Percentiles rank a stretch among this genome's conserved stretches.
Evolutionary conservation across 192 early-diverging fungal species (phyloP).

Genomic region (Coemansia sp.): DNA sequence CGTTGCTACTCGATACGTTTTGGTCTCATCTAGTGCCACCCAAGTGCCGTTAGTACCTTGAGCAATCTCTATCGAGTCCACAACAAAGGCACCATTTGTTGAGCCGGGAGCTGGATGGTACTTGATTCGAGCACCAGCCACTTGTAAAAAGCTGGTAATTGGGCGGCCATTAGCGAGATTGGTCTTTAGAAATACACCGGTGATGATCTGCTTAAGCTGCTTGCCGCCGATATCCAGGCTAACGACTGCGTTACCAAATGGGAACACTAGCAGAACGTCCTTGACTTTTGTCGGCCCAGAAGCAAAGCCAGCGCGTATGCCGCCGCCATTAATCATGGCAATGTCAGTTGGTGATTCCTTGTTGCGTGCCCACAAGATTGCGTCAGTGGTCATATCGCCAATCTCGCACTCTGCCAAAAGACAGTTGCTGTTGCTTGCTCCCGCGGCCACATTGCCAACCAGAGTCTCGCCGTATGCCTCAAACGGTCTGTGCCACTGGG

Average conservation of each 20-base stretch:
- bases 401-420: constrained; percentile 59
- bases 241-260: constrained; percentile 60
- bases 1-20: constrained; percentile 54
- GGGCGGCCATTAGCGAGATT: constrained; percentile 31
- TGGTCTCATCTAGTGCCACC: constrained; percentile 36
- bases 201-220: constrained; percentile 56
- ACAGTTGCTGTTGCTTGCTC: constrained; percentile 49
- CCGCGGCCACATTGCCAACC: constrained; percentile 45
- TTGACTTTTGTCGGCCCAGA: constrained; percentile 56
- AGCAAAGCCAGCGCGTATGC: constrained; percentile 60
- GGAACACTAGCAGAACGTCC: constrained; percentile 58
- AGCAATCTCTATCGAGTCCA: constrained; percentile 24
- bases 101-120: constrained; percentile 9
- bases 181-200: constrained; percentile 44
- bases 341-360: constrained; percentile 30
- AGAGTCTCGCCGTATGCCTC: constrained; percentile 51
- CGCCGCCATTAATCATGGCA: constrained; percentile 64
- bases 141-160: constrained; percentile 58
- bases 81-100: neutral
- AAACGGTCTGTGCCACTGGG: constrained; percentile 58
- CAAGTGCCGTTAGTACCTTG: constrained; percentile 11
- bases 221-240: constrained; percentile 54
- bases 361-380: constrained; percentile 54
- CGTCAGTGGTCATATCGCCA: constrained; percentile 63
- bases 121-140: constrained; percentile 52